Base-by-base conservation (phyloP, 1,139 yeast species). In the Hansenula sp. region DNA sequence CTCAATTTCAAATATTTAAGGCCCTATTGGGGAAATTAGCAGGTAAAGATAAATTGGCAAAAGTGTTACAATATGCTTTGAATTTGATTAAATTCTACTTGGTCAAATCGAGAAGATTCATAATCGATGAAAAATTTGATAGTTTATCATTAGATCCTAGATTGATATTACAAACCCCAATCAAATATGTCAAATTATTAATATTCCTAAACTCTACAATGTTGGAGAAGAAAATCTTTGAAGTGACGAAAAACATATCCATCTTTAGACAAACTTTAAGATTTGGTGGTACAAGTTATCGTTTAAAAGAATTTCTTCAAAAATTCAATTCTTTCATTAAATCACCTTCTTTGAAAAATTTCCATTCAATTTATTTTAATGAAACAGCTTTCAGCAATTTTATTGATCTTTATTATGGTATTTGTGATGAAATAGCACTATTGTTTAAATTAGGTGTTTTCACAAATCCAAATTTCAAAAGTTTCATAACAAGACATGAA, bases 31-130 rank as follows among this genome's bases (percentile, higher is more conserved):
- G 74, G 48, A 73, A 74, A 45, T 62, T 83, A 25, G 72, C 77
- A 3, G 91, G 91, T 31, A 84, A 84, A 59, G 93, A 84, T 57
- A 82, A 83, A 55, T 48, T 81, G 52, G 85, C 88, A 31, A 84
- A 84, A 55, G 68, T 79, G 5, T 68, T 79, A 27, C 85, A 81
- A 54, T 84, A 83, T 55, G 59, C 75, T 0, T 61, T 84, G 41
- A 72, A 84, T 47, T 61, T 84, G 28, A 58, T 82, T 28, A 65
- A 78, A 24, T 63, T 72, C 46, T 79, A 81, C 56, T 70, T 82
- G 10, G 57, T 65, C 7, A 66, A 67, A 39, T 59, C 76, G 2
- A 71, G 75, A 46, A 54, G 59, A 15, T 51, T 36, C 18, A 34
- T 59, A 9, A 41, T 57, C 10, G 38, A 50, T 41, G 57, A 54